phyloP scores from a whole-genome alignment of 768 basidiomycete species.

The Tremella fuciformis region DNA sequence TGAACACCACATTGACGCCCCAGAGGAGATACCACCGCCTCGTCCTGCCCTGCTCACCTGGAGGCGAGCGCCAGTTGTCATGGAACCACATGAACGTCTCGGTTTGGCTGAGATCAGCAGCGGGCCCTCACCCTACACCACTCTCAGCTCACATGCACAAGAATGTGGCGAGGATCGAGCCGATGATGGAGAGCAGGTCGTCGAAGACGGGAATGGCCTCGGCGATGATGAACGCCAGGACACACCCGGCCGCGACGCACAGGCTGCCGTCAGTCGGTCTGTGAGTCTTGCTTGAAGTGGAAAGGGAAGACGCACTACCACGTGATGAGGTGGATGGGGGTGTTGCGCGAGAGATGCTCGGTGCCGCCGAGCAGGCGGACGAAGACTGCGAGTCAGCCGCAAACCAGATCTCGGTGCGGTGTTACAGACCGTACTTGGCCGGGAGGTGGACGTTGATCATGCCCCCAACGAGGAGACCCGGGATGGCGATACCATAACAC shows the following conservation, averaged over 20 bases:
- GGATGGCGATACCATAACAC: constrained; percentile 30
- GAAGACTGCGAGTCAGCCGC: constrained; percentile 20
- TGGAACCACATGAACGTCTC: constrained; percentile 41
- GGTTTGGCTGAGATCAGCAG: constrained; percentile 16
- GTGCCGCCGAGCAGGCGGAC: constrained; percentile 39
- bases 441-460: constrained; percentile 34
- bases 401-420: not conserved
- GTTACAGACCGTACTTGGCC: constrained; percentile 15
- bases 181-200: constrained; percentile 38
- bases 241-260: constrained; percentile 31
- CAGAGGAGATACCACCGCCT: constrained; percentile 5
- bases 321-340: constrained; percentile 29
- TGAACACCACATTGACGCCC: constrained; percentile 17
- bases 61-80: constrained; percentile 13
- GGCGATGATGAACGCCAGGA: constrained; percentile 39
- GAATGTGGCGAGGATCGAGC: constrained; percentile 39
- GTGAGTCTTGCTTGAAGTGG: not conserved
- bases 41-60: constrained; percentile 1
- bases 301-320: constrained; percentile 32
- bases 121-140: not conserved
- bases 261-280: constrained; percentile 18
- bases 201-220: constrained; percentile 46
- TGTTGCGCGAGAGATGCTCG: constrained; percentile 31
- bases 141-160: constrained; percentile 30
- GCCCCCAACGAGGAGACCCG: constrained; percentile 31